These are phyloP conservation scores for Hypericum perforatum DNA, from an alignment of 345 rosid species.

Conservation along the genomic window DNA sequence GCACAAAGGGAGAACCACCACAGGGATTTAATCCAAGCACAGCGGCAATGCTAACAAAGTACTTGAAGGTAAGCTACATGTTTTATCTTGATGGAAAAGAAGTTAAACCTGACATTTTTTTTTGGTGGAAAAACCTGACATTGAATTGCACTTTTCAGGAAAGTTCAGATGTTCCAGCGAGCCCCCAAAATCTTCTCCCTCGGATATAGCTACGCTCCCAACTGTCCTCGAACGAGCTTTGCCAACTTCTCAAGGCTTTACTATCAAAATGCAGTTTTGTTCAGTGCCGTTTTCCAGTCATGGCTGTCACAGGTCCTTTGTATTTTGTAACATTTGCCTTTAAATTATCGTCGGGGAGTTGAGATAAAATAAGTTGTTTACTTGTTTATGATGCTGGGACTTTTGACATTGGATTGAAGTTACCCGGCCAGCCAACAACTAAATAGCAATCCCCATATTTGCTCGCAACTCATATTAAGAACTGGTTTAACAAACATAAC, in stretches of 20 bases:
- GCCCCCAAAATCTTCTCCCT: conserved; percentile 40
- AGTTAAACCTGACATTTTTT: background rate
- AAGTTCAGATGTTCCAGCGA: conserved; percentile 44
- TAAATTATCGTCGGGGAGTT: no score
- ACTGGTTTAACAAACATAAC: no score
- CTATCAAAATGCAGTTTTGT: background rate
- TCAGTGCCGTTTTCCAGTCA: no score
- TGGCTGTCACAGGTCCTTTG: no score
- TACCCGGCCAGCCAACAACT: no score
- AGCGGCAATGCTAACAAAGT: conserved; percentile 51
- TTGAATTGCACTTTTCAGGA: conserved; percentile 28
- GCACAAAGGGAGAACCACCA: conserved; percentile 47
- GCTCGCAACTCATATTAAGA: no score
- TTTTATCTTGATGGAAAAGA: background rate
- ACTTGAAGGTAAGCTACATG: conserved; percentile 48
- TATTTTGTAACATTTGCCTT: no score
- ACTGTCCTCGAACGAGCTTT: background rate
- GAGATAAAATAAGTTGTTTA: no score
- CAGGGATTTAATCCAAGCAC: conserved; percentile 93
- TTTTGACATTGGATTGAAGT: no score
- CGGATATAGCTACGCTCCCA: conserved; percentile 19
- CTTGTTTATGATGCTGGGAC: no score
- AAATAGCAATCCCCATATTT: no score
- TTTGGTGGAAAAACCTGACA: no score
- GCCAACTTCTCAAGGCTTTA: background rate